Base-by-base conservation (phyloP, 1,284 basidiomycete species). In the Moniliella sp. region DNA sequence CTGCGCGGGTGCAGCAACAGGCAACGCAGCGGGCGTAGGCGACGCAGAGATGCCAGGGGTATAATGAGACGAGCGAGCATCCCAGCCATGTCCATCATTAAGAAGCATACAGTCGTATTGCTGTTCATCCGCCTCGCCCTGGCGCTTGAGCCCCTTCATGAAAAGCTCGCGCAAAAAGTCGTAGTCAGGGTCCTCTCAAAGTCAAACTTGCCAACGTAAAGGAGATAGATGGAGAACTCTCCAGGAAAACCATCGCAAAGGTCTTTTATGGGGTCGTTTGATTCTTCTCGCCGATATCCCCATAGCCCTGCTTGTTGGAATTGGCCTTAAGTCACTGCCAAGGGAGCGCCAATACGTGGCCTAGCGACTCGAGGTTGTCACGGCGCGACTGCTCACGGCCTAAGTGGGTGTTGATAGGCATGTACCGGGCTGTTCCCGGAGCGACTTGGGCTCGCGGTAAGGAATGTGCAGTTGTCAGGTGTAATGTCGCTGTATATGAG, bases 201-300 rank as follows among this genome's bases (percentile, higher is more conserved):
- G 18, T 27, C 33, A 15, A 39, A 34, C 8, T 34, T 27, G 15
- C 37, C 25, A 23, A 30, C 25, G 25, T 39, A 39, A 18, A 23
- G 13, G 15, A 39, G 26, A 23, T 19, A 36, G 17, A 28, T 27
- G 12, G 13, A 7, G 25, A 91, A 91, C 66, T 93, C 86, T 65
- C 84, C 84, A 45, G 86, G 84, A 72, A 86, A 91, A 18, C 81
- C 82, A 48, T 83, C 82, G 68, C 84, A 91, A 15, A 94, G 73
- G 36, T 84, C 69, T 61, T 93, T 83, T 36, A 83, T 93, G 13
- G 86, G 0, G 84, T 91, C 18, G 84, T 91, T 84, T 93, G 93
- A 72, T 93, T 86, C 74, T 93, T 94, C 68, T 93, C 86, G 83
- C 91, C 91, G 67, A 94, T 94, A 37, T 83, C 75, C 63, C 93